A percentile compares a stretch with the other conserved stretches of the same genome.
Conservation (phyloP, 2,329 filamentous ascomycete species). For the Pezicula radicicola region DNA sequence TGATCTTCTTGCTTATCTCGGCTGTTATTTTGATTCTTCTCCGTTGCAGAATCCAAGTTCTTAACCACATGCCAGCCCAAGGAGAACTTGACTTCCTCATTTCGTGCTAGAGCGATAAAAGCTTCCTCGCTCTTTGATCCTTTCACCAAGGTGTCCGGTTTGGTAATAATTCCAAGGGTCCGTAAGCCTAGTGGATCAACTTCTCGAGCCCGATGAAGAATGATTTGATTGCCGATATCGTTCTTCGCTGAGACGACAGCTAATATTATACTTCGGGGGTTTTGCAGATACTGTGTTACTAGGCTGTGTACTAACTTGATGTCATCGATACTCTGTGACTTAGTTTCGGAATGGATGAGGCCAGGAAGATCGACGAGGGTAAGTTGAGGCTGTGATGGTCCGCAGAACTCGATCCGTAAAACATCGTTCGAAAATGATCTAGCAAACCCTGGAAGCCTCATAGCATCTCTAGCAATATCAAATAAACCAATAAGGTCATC, state of each 20-base stretch:
- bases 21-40: conserved; percentile 21
- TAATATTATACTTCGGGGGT: conserved; percentile 48
- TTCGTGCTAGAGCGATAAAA: conserved; percentile 31
- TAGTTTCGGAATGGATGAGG: conserved; percentile 44
- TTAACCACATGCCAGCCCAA: conserved; percentile 42
- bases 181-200: conserved; percentile 24
- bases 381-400: conserved; percentile 41
- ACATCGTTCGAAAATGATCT: conserved; percentile 23
- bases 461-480: conserved; percentile 12
- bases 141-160: conserved; percentile 31
- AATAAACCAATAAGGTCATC: conserved; percentile 16
- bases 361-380: conserved; percentile 60
- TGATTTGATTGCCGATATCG: conserved; percentile 33
- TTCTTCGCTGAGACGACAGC: conserved; percentile 37
- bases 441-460: conserved; percentile 9
- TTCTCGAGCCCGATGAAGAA: conserved; percentile 29
- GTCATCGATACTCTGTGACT: conserved; percentile 40
- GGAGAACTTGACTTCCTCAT: conserved; percentile 33
- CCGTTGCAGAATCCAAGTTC: conserved; percentile 35
- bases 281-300: conserved; percentile 46
- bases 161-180: conserved; percentile 40
- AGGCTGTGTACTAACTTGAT: conserved; percentile 35
- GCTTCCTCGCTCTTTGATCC: no score
- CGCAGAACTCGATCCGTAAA: conserved; percentile 16
- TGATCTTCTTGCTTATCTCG: conserved; percentile 2